Base-by-base conservation (phyloP, 352 stramenopile species). In the Pythium insidiosum region DNA sequence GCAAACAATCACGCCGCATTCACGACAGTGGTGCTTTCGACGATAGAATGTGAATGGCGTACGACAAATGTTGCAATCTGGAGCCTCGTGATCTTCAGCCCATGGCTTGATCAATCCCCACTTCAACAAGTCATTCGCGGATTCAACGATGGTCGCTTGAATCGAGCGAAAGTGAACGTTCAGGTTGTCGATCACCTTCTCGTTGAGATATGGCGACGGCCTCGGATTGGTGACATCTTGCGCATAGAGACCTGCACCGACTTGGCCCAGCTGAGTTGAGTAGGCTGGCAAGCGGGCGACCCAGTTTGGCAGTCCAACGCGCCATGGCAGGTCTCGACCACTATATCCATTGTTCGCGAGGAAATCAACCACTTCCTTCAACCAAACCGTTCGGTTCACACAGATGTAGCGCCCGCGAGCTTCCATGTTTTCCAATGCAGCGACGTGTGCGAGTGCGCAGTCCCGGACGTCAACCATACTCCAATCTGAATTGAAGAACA, bases 331-430 rank as follows among this genome's bases (percentile, higher is more conserved):
- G 61, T 92, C 79, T 22, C 82, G 73, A 0, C 82, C 82, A 58
- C 82, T 94, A 60, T 81, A 92, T 4, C 82, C 82, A 54, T 94
- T 91, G 33, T 66, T 73, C 2, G 79, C 61, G 10, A 94, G 54
- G n/a, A 80, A 84, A 31, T 94, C 79, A 4, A 94, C 82, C 36
- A 94, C 75, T 18, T 94, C 82, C 44, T 89, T 90, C 75, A 94
- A 86, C 79, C 77, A 94, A 3, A 94, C 64, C 1, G 51, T 89
- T 34, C 64, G 70, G 47, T 91, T 90, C 12, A 94, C 82, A 31
- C 77, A 92, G 39, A 92, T 91, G 58, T 94, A 94, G 24, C 82
- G 75, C 6, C 78, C 77, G 38, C 74, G 71, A 18, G 82, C 82
- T 34, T 92, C 79, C 24, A 82, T 82, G 45, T 92, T 88, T 50